These are phyloP conservation scores for Podospora pseudoanserina DNA, from an alignment of 495 filamentous ascomycete genomes.

Conservation along the genomic window DNA sequence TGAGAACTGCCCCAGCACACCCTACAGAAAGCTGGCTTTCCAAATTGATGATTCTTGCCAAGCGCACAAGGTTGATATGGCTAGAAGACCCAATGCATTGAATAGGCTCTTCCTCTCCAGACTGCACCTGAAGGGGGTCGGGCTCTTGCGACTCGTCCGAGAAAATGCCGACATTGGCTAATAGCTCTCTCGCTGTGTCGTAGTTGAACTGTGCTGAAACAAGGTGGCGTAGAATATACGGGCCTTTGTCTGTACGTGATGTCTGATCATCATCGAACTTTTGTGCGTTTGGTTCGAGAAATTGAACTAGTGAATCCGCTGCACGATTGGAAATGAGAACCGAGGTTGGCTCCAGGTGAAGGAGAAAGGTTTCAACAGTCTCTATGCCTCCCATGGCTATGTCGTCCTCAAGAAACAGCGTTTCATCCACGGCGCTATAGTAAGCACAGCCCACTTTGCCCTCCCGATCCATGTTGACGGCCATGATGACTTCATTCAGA, in stretches of 20 bases:
- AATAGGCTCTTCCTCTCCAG: constrained; percentile 44
- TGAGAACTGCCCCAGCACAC: constrained; percentile 81
- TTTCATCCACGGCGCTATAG: constrained; percentile 72
- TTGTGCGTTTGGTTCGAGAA: constrained; percentile 43
- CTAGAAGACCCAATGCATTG: constrained; percentile 49
- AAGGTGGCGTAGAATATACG: constrained; percentile 70
- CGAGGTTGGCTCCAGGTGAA: constrained; percentile 75
- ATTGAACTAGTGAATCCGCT: constrained; percentile 55
- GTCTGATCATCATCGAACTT: constrained; percentile 33
- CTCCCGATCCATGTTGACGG: constrained; percentile 69
- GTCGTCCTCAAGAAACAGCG: constrained; percentile 77
- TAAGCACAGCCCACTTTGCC: constrained; percentile 83
- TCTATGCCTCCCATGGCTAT: constrained; percentile 67
- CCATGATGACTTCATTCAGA: constrained; percentile 76
- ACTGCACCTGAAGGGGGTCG: constrained; percentile 54
- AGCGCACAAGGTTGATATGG: constrained; percentile 65
- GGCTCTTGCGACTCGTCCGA: constrained; percentile 43
- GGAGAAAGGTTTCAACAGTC: constrained; percentile 68
- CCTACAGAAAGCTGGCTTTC: constrained; percentile 63
- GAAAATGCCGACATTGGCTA: constrained; percentile 55
- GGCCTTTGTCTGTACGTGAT: constrained; percentile 31
- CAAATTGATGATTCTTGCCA: constrained; percentile 72
- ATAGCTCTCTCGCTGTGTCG: constrained; percentile 62
- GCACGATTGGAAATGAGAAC: constrained; percentile 69
- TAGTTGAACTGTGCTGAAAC: constrained; percentile 76